Evolutionary conservation across 2,329 filamentous ascomycete species (phyloP), one percentile per base, ranked within the genome.

Genomic region (Penicillium verrucosum): DNA sequence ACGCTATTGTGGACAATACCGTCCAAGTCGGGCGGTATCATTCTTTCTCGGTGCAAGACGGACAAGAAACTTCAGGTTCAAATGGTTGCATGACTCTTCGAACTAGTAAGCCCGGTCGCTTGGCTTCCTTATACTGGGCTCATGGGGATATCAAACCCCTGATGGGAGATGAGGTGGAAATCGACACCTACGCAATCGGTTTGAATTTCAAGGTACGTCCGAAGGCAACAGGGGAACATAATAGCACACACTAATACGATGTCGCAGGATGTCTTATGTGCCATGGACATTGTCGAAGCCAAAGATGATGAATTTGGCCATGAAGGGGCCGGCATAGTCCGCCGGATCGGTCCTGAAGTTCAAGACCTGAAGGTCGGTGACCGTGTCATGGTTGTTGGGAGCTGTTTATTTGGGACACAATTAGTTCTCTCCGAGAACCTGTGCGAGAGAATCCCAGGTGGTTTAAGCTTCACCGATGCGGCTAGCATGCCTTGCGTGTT

Each of bases 121-220:
- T 71, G 8, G 23, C 50, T 12, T 57, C 64, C 3, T 48, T 72
- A 29, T 43, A 52, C 6, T 73, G 69, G 69, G 43, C 51, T 0
- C 27, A 54, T 6, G 34, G 47, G 32, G 34, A 55, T 34, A 51
- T 16, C 1, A 23, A 16, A 9, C 6, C 25, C 0, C 48, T 66
- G n/a, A 27, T 47, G 6, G 54, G 48, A 2, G 58, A 69, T 29
- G 50, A 65, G 14, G 62, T 70, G 11, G 63, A 69, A 36, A 51
- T 70, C 4, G 51, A 66, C 21, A 51, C 61, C 1, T 42, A 60
- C 12, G 63, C 61, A 2, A 62, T 62, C 14, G 68, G 68, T 12
- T 27, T 70, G 38, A 67, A 68, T 37, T 69, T 70, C 56, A 62
- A 57, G 41, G 65, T 68, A 59, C 29, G 56, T n/a, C 5, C 18